phyloP scores from a whole-genome alignment of 1,139 yeast genomes.

The Wickerhamiella infanticola region DNA sequence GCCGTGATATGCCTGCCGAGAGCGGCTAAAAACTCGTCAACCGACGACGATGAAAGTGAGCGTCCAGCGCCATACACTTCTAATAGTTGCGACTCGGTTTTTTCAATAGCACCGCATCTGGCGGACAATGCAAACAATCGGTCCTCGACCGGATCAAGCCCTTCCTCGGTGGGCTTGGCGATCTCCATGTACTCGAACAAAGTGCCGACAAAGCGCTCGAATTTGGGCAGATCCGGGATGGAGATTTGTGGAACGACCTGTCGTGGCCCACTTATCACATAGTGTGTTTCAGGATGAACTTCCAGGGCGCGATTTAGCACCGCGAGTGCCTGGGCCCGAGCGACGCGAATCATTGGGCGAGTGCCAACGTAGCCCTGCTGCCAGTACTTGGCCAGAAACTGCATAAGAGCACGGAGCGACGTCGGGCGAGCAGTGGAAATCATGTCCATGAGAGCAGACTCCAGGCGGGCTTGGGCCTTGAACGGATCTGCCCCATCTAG shows the following conservation, averaged over 20 bases:
- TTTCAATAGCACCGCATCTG: slow-evolving; percentile 17
- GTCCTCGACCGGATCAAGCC: slow-evolving; percentile 15
- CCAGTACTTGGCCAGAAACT: slow-evolving; percentile 14
- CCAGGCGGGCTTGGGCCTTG: slow-evolving; percentile 7
- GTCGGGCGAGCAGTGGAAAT: slow-evolving; percentile 10
- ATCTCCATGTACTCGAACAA: slow-evolving; percentile 11
- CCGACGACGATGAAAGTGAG: slow-evolving; percentile 17
- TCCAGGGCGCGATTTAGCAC: slow-evolving; percentile 12
- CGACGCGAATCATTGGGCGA: slow-evolving; percentile 11
- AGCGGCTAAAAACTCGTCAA: slow-evolving; percentile 17
- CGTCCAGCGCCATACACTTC: slow-evolving; percentile 7
- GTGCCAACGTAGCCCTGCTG: slow-evolving; percentile 12
- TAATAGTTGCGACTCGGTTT: slow-evolving; percentile 15
- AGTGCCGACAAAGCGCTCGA: slow-evolving; percentile 11
- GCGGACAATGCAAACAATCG: slow-evolving; percentile 19
- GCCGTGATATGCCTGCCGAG: slow-evolving; percentile 15
- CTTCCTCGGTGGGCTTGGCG: slow-evolving; percentile 2
- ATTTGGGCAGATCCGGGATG: slow-evolving; percentile 11
- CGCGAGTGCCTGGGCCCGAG: slow-evolving; percentile 12
- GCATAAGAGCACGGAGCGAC: slow-evolving; percentile 14
- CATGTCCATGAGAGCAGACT: slow-evolving; percentile 10
- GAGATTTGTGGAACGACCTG: slow-evolving; percentile 13
- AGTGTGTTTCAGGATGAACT: slow-evolving; percentile 10
- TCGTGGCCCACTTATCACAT: slow-evolving; percentile 2
- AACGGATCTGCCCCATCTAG: slow-evolving; percentile 5